These are phyloP conservation scores for Phytopythium litorale DNA, from an alignment of 352 stramenopile genomes.

Conservation along the genomic window DNA sequence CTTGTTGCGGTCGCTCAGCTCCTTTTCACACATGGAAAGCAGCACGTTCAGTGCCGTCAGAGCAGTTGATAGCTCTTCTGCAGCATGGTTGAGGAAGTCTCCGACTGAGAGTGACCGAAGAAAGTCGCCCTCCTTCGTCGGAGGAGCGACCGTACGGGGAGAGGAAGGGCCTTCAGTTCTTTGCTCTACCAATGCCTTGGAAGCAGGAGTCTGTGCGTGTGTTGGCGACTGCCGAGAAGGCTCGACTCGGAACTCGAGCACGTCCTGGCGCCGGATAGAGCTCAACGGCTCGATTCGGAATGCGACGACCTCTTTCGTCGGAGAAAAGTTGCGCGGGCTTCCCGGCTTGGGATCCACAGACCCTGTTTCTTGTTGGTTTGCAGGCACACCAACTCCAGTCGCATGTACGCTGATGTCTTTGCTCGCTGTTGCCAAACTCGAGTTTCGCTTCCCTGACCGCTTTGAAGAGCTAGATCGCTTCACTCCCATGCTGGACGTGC, in stretches of 20 bases:
- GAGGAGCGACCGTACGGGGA: not conserved
- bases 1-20: constrained; percentile 45
- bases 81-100: constrained; percentile 66
- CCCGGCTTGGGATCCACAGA: not conserved
- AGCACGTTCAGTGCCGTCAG: constrained; percentile 74
- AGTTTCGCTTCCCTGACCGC: not conserved
- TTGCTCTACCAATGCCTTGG: not conserved
- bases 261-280: constrained; percentile 10
- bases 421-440: not conserved
- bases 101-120: constrained; percentile 58
- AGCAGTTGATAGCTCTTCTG: constrained; percentile 75
- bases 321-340: constrained; percentile 13
- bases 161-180: not conserved
- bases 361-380: not conserved
- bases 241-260: constrained; percentile 22
- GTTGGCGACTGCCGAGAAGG: constrained; percentile 7
- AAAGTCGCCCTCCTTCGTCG: constrained; percentile 45
- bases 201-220: not conserved
- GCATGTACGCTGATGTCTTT: not conserved
- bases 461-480: constrained; percentile 8
- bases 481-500: constrained; percentile 11
- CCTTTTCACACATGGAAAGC: constrained; percentile 65
- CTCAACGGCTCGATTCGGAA: constrained; percentile 38
- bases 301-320: constrained; percentile 26
- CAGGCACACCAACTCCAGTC: not conserved